Conservation (phyloP, 805 yeast species). For the Lipomyces yamanashiensis region DNA sequence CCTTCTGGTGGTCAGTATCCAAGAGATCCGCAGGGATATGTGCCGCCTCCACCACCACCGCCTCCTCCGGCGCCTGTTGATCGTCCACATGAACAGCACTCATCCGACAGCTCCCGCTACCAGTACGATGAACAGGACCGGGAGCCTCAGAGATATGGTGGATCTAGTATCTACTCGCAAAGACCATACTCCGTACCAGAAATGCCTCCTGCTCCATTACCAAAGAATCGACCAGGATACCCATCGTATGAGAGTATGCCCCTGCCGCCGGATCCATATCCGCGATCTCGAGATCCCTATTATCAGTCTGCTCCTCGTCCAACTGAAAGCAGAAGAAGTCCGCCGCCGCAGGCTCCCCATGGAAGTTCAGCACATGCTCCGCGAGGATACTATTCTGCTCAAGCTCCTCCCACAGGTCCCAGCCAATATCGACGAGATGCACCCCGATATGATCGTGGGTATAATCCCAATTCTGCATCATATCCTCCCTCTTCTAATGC, state of each 20-base stretch:
- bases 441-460: slow-evolving; percentile 8
- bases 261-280: slow-evolving; percentile 28
- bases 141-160: not conserved
- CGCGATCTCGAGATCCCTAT: slow-evolving; percentile 23
- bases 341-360: not conserved
- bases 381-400: slow-evolving; percentile 12
- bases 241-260: slow-evolving; percentile 14
- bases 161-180: not conserved
- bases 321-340: slow-evolving; percentile 3
- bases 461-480: not conserved
- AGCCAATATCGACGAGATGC: not conserved
- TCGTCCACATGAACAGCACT: not conserved
- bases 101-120: not conserved
- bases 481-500: slow-evolving; percentile 9
- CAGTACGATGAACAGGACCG: slow-evolving; percentile 1
- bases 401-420: not conserved
- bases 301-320: not conserved
- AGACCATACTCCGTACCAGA: slow-evolving; percentile 11
- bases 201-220: slow-evolving; percentile 13
- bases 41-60: not conserved
- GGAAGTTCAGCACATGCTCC: not conserved
- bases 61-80: not conserved
- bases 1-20: not conserved
- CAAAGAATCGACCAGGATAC: slow-evolving; percentile 13
- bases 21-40: slow-evolving; percentile 1